Conservation (phyloP, 768 basidiomycete species). For the Boletus pseudo-olivaceus region DNA sequence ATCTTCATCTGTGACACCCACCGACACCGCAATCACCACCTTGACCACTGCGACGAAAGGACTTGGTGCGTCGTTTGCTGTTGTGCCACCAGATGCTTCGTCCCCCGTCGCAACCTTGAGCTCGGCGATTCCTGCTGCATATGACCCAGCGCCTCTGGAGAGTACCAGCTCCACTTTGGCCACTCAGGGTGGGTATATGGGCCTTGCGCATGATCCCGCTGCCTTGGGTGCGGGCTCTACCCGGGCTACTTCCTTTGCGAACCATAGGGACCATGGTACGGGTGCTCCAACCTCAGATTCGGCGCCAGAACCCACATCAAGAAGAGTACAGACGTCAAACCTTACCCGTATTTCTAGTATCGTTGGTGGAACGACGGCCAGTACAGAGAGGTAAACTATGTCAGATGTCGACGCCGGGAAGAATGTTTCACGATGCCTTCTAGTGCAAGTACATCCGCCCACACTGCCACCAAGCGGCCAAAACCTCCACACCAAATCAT, state of each 20-base stretch:
- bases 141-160: neutral
- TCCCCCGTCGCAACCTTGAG: neutral
- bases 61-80: neutral
- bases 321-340: neutral
- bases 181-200: neutral
- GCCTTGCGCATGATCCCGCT: neutral
- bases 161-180: neutral
- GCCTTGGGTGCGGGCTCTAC: neutral
- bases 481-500: neutral
- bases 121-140: neutral
- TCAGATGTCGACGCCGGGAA: neutral
- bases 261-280: neutral
- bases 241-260: neutral
- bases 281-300: neutral
- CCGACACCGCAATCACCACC: neutral
- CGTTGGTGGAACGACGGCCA: neutral
- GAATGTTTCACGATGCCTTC: neutral
- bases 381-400: conserved; percentile 4
- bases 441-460: neutral
- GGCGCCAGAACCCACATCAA: neutral
- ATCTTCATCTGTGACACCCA: neutral
- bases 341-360: neutral
- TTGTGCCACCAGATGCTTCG: neutral
- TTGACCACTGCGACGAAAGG: neutral
- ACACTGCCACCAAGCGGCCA: neutral